Percentiles rank a stretch among this genome's conserved stretches.
These are phyloP conservation scores for Colletotrichum orbiculare DNA, from an alignment of 2,329 filamentous ascomycete genomes.

Conservation along the genomic window DNA sequence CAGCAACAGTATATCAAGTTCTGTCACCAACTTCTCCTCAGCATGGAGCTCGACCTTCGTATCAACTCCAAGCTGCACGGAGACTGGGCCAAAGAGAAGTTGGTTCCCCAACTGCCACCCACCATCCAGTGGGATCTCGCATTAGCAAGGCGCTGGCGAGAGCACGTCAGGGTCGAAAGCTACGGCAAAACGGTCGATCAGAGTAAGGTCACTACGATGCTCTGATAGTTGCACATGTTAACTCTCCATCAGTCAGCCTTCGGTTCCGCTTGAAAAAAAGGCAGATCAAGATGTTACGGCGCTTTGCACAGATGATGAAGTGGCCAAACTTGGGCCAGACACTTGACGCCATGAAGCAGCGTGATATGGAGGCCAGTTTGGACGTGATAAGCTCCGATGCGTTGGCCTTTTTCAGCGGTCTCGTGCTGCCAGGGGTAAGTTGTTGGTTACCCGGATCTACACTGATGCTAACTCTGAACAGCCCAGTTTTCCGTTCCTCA, in stretches of 20 bases:
- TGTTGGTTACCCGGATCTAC: neutral
- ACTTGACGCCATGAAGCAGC: conserved; percentile 69
- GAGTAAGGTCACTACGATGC: conserved; percentile 49
- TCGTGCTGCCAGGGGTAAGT: conserved; percentile 76
- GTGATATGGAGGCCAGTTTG: conserved; percentile 67
- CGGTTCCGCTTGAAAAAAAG: conserved; percentile 73
- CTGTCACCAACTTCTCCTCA: conserved; percentile 81
- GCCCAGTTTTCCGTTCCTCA: conserved; percentile 76
- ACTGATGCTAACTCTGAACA: conserved; percentile 39
- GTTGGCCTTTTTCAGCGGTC: conserved; percentile 81
- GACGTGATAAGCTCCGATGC: conserved; percentile 75
- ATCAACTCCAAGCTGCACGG: conserved; percentile 72
- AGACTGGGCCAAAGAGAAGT: conserved; percentile 72
- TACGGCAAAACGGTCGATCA: conserved; percentile 65
- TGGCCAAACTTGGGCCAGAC: conserved; percentile 79
- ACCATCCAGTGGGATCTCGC: conserved; percentile 79
- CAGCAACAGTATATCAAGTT: conserved; percentile 71
- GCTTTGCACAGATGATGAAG: conserved; percentile 78
- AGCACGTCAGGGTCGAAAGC: conserved; percentile 74
- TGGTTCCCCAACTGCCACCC: conserved; percentile 74
- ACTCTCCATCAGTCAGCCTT: conserved; percentile 62
- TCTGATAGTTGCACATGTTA: neutral
- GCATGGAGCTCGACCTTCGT: conserved; percentile 76
- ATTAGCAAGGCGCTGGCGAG: conserved; percentile 78
- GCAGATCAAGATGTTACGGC: conserved; percentile 75